Evolutionary conservation across 257 asterid genomes (phyloP).

Genomic region (Gentiana straminea): DNA sequence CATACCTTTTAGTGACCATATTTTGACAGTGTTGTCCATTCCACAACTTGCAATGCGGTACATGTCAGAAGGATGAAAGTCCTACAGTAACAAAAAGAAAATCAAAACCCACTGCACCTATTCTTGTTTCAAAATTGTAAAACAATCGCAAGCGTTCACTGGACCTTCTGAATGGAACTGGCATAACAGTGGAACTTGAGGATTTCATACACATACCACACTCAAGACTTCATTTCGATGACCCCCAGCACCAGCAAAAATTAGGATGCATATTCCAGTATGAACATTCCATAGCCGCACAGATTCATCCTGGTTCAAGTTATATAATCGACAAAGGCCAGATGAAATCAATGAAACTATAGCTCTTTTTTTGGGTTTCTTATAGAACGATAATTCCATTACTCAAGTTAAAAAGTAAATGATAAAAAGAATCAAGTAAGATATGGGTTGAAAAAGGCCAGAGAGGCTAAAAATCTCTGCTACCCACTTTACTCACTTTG

Average conservation of each 20-base stretch:
- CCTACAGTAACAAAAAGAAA: constrained; percentile 29
- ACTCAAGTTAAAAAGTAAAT: too few species aligned
- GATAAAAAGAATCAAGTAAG: neutral
- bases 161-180: neutral
- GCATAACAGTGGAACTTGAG: neutral
- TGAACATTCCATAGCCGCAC: constrained; percentile 96
- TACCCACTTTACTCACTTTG: constrained; percentile 44
- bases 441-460: neutral
- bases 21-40: constrained; percentile 95
- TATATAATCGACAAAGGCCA: neutral
- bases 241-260: constrained; percentile 99
- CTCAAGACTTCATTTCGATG: constrained; percentile 99
- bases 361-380: too few species aligned
- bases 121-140: neutral
- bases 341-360: too few species aligned
- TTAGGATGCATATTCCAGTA: constrained; percentile 93
- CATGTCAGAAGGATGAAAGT: constrained; percentile 94
- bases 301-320: constrained; percentile 71
- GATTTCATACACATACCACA: constrained; percentile 44
- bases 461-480: constrained; percentile 2
- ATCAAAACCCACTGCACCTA: neutral
- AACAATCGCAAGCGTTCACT: neutral
- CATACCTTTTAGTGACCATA: constrained; percentile 97
- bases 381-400: too few species aligned
- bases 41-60: constrained; percentile 96